Conservation (phyloP, 768 basidiomycete genomes). For the Collybiopsis confluens region DNA sequence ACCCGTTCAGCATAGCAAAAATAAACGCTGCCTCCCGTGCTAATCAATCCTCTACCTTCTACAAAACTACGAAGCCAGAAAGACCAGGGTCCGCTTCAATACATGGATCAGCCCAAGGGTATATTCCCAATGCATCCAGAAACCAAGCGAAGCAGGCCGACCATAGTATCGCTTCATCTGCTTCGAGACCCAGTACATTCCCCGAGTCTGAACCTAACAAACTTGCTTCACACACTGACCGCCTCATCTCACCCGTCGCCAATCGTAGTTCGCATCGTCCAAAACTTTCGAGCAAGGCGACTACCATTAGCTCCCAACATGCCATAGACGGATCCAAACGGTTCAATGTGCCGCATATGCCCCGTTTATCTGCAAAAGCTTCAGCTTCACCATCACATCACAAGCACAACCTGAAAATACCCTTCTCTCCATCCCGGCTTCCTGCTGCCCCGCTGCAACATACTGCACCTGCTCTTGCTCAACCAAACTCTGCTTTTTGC, state of each 20-base stretch:
- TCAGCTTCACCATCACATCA: neutral
- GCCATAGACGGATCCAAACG: too few relatives aligned
- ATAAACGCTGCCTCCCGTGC: slow-evolving; percentile 64
- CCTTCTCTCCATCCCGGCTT: neutral
- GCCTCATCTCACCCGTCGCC: too few relatives aligned
- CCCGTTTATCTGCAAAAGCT: neutral
- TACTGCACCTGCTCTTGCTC: too few relatives aligned
- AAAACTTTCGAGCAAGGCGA: too few relatives aligned
- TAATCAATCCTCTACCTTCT: neutral
- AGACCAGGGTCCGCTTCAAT: neutral
- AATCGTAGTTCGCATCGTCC: too few relatives aligned
- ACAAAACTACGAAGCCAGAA: neutral
- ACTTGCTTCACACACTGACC: too few relatives aligned
- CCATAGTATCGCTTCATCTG: too few relatives aligned
- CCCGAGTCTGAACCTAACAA: too few relatives aligned
- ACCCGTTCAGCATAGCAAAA: slow-evolving; percentile 79
- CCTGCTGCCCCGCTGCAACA: too few relatives aligned
- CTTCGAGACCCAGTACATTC: neutral
- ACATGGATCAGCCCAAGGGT: slow-evolving; percentile 7
- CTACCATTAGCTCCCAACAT: too few relatives aligned
- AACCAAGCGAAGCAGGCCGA: slow-evolving; percentile 27
- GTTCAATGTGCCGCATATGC: neutral
- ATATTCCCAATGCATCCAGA: slow-evolving; percentile 44
- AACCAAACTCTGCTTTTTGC: too few relatives aligned
- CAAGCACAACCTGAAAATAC: neutral